Conservation (phyloP, 106 monocot species). For the Dendrobium catenatum region DNA sequence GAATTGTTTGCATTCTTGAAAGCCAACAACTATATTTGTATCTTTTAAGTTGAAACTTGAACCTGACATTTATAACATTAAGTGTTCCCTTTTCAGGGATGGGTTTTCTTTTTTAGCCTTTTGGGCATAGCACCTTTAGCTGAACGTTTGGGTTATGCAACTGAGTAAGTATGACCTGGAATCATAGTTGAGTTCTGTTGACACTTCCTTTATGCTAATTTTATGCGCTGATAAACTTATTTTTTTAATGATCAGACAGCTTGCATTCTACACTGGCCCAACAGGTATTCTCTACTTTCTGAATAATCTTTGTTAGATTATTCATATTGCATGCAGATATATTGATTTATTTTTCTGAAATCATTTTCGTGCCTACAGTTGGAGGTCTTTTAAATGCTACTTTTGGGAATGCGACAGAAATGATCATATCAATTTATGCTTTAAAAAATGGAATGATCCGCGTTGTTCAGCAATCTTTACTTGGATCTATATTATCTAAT, state of each 20-base stretch:
- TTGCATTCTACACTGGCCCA: slow-evolving; percentile 83
- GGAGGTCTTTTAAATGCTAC: slow-evolving; percentile 97
- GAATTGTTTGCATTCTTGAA: background rate
- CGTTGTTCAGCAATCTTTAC: slow-evolving; percentile 93
- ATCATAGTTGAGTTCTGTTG: background rate
- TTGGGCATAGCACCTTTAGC: slow-evolving; percentile 62
- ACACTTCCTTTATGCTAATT: background rate
- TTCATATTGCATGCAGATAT: background rate
- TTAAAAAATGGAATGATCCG: slow-evolving; percentile 90
- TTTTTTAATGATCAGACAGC: slow-evolving; percentile 56
- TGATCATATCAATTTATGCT: slow-evolving; percentile 97
- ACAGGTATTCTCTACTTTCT: slow-evolving; percentile 49
- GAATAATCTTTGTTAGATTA: background rate
- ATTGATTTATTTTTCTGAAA: background rate
- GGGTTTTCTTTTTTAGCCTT: slow-evolving; percentile 54
- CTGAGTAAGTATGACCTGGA: slow-evolving; percentile 39
- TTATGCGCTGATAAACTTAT: slow-evolving; percentile 7
- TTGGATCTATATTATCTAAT: slow-evolving; percentile 94
- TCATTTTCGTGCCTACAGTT: slow-evolving; percentile 27
- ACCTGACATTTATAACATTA: background rate
- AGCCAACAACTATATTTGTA: background rate
- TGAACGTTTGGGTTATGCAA: slow-evolving; percentile 69
- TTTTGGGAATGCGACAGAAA: slow-evolving; percentile 99
- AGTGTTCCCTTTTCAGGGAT: slow-evolving; percentile 9
- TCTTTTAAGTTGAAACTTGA: slow-evolving; percentile 1